These are phyloP conservation scores for Adansonia madagascariensis DNA, from an alignment of 441 rosid genomes.

Conservation along the genomic window DNA sequence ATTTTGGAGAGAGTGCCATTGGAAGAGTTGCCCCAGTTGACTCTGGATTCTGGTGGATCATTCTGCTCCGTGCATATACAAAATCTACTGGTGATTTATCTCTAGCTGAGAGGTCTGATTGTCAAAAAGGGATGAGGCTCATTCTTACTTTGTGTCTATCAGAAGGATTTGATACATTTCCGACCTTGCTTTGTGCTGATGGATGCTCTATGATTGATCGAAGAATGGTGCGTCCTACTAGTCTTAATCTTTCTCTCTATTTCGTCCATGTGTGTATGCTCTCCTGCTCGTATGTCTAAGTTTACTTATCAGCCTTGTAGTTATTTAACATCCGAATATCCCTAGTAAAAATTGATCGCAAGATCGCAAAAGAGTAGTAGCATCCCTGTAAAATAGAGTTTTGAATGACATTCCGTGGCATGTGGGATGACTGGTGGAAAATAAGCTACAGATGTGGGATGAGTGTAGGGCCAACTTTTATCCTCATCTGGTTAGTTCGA, in stretches of 20 bases:
- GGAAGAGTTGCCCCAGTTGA: constrained; percentile 98
- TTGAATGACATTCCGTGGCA: too few species aligned
- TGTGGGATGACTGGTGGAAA: too few species aligned
- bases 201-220: constrained; percentile 96
- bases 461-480: too few species aligned
- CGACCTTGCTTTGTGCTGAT: constrained; percentile 90
- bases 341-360: too few species aligned
- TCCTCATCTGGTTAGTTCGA: too few species aligned
- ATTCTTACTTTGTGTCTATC: constrained; percentile 78
- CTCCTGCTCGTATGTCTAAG: neutral
- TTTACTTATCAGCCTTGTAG: neutral
- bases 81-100: constrained; percentile 91
- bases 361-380: too few species aligned
- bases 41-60: constrained; percentile 99
- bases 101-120: constrained; percentile 81
- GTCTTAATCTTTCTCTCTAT: neutral
- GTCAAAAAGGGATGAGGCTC: constrained; percentile 88
- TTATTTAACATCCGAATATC: neutral
- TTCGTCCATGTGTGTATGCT: neutral
- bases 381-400: too few species aligned
- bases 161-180: constrained; percentile 95
- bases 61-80: constrained; percentile 92
- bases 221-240: constrained; percentile 68
- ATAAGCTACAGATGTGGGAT: too few species aligned
- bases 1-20: constrained; percentile 94